These are phyloP conservation scores for Pichia insulana DNA, from an alignment of 805 yeast genomes.

Conservation along the genomic window DNA sequence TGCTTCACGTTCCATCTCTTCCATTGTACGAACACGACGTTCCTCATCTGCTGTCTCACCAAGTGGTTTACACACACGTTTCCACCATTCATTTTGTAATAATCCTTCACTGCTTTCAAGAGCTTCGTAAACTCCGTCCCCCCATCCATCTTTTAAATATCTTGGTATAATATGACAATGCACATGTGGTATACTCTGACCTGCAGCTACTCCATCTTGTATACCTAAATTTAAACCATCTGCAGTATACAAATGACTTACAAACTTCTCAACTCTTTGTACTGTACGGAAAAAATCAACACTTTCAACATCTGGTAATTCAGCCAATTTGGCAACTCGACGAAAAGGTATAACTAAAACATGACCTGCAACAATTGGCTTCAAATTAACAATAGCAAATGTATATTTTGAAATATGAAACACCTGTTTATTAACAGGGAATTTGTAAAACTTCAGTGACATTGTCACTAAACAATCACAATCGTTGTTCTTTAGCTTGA, in stretches of 20 bases:
- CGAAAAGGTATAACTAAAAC: conserved; percentile 82
- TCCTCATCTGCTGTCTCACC: conserved; percentile 39
- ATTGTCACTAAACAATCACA: no score
- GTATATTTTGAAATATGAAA: conserved; percentile 51
- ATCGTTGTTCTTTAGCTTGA: no score
- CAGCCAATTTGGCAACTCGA: conserved; percentile 54
- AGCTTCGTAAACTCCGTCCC: conserved; percentile 65
- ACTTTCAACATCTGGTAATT: conserved; percentile 63
- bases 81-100: conserved; percentile 23
- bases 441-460: conserved; percentile 40
- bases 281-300: conserved; percentile 71
- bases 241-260: conserved; percentile 60
- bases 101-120: conserved; percentile 51
- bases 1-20: conserved; percentile 71
- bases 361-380: conserved; percentile 93
- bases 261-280: conserved; percentile 60
- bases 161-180: conserved; percentile 94
- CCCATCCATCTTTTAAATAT: conserved; percentile 45
- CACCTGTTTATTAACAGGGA: conserved; percentile 50
- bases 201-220: conserved; percentile 95
- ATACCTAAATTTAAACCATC: conserved; percentile 84
- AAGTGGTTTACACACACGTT: conserved; percentile 20
- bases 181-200: conserved; percentile 91
- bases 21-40: conserved; percentile 48
- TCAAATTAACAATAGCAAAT: conserved; percentile 82